Evolutionary conservation across 495 filamentous ascomycete genomes (phyloP).

Genomic region (Emericellopsis terricola): DNA sequence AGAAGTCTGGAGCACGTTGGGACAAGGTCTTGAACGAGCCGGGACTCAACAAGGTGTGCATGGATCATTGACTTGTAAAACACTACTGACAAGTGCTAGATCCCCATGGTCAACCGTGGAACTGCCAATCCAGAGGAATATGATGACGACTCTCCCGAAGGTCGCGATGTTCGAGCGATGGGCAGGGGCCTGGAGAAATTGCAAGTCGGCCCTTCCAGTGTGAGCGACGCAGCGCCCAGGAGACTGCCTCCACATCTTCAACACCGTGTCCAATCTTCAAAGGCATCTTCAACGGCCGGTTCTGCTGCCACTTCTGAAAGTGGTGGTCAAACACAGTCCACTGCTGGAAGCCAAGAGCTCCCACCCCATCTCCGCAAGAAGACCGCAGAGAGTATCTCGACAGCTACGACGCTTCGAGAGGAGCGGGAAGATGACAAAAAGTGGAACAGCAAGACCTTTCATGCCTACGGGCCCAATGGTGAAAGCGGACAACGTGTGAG

Average conservation of each 20-base stretch:
- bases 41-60: neutral
- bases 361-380: neutral
- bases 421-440: neutral
- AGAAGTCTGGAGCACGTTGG: constrained; percentile 1
- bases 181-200: neutral
- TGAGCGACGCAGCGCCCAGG: neutral
- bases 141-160: neutral
- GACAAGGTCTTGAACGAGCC: neutral
- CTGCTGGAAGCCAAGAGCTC: neutral
- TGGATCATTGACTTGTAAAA: no score
- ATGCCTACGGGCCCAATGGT: neutral
- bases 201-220: no score
- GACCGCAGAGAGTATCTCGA: constrained; percentile 1
- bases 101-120: neutral
- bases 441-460: neutral
- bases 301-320: no score
- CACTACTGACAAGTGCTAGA: neutral
- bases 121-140: neutral
- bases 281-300: neutral
- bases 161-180: neutral
- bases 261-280: neutral
- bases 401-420: constrained; percentile 1
- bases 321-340: no score
- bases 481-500: neutral
- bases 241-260: constrained; percentile 1